Evolutionary conservation across 805 yeast genomes (phyloP).

Genomic region (Barnettozyma vustinii): DNA sequence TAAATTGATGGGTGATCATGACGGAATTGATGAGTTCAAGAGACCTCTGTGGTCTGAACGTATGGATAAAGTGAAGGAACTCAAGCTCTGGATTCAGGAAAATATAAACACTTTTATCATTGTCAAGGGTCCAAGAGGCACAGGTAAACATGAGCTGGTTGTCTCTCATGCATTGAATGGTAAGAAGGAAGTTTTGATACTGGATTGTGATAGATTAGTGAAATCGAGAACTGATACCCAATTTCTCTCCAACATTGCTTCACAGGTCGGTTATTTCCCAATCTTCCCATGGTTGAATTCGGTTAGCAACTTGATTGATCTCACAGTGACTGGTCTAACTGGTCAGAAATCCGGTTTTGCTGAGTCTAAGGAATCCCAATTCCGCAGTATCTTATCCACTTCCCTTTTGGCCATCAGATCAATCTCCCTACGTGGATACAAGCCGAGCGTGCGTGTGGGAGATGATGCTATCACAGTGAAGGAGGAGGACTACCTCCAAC

Average conservation of each 20-base stretch:
- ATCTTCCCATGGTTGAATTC: slow-evolving; percentile 89
- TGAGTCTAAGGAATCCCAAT: slow-evolving; percentile 76
- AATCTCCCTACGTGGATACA: slow-evolving; percentile 46
- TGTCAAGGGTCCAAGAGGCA: slow-evolving; percentile 88
- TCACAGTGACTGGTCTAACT: slow-evolving; percentile 82
- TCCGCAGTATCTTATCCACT: slow-evolving; percentile 71
- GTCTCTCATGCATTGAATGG: slow-evolving; percentile 57
- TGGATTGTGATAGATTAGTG: slow-evolving; percentile 75
- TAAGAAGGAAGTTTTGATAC: slow-evolving; percentile 54
- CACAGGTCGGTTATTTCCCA: slow-evolving; percentile 85
- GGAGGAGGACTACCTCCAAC: slow-evolving; percentile 79
- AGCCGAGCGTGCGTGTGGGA: slow-evolving; percentile 27
- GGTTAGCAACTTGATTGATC: slow-evolving; percentile 71
- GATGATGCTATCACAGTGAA: slow-evolving; percentile 36
- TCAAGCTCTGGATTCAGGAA: slow-evolving; percentile 78
- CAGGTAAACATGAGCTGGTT: slow-evolving; percentile 85
- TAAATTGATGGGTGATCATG: slow-evolving; percentile 28
- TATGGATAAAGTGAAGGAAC: slow-evolving; percentile 56
- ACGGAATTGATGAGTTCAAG: slow-evolving; percentile 17
- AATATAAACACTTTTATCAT: slow-evolving; percentile 87
- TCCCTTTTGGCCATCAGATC: slow-evolving; percentile 70
- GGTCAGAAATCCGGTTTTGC: slow-evolving; percentile 92
- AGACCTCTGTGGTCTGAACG: slow-evolving; percentile 67
- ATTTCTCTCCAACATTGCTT: slow-evolving; percentile 63
- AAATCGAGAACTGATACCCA: slow-evolving; percentile 71